Evolutionary conservation across 106 monocot genomes (phyloP).

Genomic region (Allium sativum): DNA sequence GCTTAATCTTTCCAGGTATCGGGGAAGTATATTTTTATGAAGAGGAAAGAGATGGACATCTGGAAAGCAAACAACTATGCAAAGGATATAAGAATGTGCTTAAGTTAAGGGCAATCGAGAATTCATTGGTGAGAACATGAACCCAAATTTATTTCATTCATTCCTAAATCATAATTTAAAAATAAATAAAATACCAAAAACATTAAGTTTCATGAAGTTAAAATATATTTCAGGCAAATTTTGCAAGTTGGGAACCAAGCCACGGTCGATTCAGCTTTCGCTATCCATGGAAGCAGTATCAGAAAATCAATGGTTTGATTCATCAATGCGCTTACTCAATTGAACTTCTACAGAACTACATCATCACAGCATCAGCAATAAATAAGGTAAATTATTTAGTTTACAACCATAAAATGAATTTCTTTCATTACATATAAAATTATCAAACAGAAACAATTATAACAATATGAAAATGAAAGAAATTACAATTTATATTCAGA

Average conservation of each 20-base stretch:
- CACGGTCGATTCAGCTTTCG: slow-evolving; percentile 46
- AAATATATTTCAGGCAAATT: slow-evolving; percentile 29
- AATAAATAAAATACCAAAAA: background rate
- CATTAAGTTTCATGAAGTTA: background rate
- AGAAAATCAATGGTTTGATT: slow-evolving; percentile 28
- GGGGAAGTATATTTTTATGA: slow-evolving; percentile 31
- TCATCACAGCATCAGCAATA: slow-evolving; percentile 7
- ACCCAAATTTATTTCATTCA: background rate
- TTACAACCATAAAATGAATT: background rate
- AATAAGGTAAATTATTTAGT: background rate
- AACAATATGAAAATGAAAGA: background rate
- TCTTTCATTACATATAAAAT: background rate
- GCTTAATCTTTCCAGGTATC: slow-evolving; percentile 18
- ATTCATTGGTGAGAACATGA: slow-evolving; percentile 26
- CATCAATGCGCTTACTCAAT: slow-evolving; percentile 45
- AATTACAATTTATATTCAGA: background rate
- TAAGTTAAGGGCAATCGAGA: slow-evolving; percentile 49
- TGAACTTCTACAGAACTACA: slow-evolving; percentile 23
- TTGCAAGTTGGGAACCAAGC: slow-evolving; percentile 65
- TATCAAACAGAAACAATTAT: too few relatives aligned
- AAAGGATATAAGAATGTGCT: slow-evolving; percentile 46
- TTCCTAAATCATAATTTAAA: background rate
- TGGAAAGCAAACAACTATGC: slow-evolving; percentile 29
- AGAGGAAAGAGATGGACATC: background rate
- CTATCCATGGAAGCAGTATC: slow-evolving; percentile 62